Evolutionary conservation across 169 alveolate genomes (phyloP).

Genomic region (Plasmodium vivax): DNA sequence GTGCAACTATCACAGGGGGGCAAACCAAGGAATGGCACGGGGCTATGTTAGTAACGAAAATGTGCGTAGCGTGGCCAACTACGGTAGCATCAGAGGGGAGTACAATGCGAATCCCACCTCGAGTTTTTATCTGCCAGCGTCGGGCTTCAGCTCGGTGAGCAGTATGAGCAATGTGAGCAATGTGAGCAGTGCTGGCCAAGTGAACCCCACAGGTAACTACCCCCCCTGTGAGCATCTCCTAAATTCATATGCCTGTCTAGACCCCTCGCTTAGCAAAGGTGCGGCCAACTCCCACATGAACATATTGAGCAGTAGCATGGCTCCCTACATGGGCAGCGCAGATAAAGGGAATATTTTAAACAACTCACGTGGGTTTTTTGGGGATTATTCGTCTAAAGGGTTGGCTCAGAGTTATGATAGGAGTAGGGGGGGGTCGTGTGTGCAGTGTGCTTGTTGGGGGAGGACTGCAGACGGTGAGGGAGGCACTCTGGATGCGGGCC

Average conservation of each 20-base stretch:
- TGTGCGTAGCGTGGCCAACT: constrained; percentile 6
- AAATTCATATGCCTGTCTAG: not conserved
- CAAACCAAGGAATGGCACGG: not conserved
- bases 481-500: not conserved
- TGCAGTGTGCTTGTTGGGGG: constrained; percentile 35
- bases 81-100: not conserved
- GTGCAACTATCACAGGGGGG: constrained; percentile 1
- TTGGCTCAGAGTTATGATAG: constrained; percentile 1
- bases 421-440: not conserved
- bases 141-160: not conserved
- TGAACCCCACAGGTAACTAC: not conserved
- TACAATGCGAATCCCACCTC: not conserved
- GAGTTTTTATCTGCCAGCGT: constrained; percentile 1
- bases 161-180: no score
- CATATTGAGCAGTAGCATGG: constrained; percentile 1
- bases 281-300: not conserved
- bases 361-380: not conserved
- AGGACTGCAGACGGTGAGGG: constrained; percentile 2
- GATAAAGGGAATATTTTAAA: constrained; percentile 29
- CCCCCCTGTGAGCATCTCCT: not conserved
- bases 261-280: not conserved
- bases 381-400: constrained; percentile 3
- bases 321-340: not conserved
- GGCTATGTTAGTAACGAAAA: constrained; percentile 3
- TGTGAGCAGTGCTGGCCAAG: not conserved